phyloP scores from a whole-genome alignment of 495 filamentous ascomycete species.

The Corynascus novoguineensis region DNA sequence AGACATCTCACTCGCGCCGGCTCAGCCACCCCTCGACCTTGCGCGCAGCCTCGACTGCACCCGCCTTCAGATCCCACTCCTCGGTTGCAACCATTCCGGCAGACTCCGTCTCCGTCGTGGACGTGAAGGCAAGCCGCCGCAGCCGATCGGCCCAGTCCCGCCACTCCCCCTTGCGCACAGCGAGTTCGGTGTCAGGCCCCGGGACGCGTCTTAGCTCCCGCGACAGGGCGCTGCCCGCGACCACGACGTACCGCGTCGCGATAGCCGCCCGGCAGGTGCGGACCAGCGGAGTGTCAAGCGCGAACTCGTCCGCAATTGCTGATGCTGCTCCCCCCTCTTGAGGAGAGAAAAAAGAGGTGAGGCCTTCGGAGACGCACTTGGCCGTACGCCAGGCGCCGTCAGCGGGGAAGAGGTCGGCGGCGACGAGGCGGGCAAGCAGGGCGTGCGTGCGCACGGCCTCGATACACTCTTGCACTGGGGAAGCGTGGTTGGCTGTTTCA shows the following conservation, averaged over 20 bases:
- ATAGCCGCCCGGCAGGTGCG: too few relatives aligned
- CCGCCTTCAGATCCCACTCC: neutral
- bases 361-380: neutral
- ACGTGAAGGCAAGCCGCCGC: neutral
- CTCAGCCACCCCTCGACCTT: neutral
- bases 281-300: too few relatives aligned
- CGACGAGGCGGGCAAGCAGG: neutral
- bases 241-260: too few relatives aligned
- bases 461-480: neutral
- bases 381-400: neutral
- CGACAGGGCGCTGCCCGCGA: too few relatives aligned
- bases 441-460: neutral
- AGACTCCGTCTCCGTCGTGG: neutral
- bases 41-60: neutral
- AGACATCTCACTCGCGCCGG: too few relatives aligned
- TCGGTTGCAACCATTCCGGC: neutral
- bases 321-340: too few relatives aligned
- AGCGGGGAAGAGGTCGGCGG: neutral
- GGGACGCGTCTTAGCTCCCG: too few relatives aligned
- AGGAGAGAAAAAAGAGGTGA: too few relatives aligned
- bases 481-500: neutral
- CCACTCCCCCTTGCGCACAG: neutral
- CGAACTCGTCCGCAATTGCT: neutral
- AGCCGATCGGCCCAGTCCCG: neutral
- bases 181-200: neutral